Conservation (phyloP, 179 eudicot genomes). For the Silene coronaria region DNA sequence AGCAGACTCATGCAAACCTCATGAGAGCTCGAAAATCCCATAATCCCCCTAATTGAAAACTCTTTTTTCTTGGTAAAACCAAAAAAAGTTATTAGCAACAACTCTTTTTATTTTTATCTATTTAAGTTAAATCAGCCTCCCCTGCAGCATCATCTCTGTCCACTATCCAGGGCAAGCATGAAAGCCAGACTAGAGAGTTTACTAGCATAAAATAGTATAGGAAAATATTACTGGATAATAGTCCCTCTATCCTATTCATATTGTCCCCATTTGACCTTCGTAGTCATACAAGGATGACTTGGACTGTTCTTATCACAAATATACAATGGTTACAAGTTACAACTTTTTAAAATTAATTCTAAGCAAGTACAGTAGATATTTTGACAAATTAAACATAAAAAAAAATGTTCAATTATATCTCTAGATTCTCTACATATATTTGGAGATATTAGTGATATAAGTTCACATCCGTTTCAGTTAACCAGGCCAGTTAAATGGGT, state of each 20-base stretch:
- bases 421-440: background rate
- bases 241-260: background rate
- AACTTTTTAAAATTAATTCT: too few species aligned
- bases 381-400: too few species aligned
- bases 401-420: background rate
- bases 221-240: background rate
- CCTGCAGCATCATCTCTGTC: background rate
- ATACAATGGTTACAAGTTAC: background rate
- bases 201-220: background rate
- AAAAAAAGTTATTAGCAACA: too few species aligned
- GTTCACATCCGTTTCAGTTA: background rate
- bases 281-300: background rate
- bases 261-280: background rate
- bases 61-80: background rate
- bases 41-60: background rate
- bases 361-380: background rate
- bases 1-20: slow-evolving; percentile 7
- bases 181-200: background rate
- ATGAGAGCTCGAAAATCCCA: background rate
- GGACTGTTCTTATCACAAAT: background rate
- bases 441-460: background rate
- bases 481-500: background rate
- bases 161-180: background rate
- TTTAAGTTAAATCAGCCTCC: background rate
- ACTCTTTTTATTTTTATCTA: too few species aligned